Evolutionary conservation across 2,329 filamentous ascomycete genomes (phyloP).

Genomic region (Metarhizium guizhouense): DNA sequence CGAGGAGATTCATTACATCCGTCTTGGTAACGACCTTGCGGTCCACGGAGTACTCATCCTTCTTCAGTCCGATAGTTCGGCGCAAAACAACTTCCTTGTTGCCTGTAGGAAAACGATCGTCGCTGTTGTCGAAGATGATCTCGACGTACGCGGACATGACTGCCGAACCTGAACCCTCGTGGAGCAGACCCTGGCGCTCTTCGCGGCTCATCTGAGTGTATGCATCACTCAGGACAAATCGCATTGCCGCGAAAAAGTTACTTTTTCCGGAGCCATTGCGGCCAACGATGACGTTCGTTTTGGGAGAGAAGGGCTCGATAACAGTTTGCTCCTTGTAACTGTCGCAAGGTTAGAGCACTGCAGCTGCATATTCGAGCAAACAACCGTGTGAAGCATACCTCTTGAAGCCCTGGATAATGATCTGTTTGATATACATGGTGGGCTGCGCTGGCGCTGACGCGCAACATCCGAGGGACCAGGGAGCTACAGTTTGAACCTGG

Average conservation of each 20-base stretch:
- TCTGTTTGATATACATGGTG: slow-evolving; percentile 97
- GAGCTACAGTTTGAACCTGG: slow-evolving; percentile 13
- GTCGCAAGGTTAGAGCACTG: slow-evolving; percentile 14
- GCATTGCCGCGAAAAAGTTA: slow-evolving; percentile 98
- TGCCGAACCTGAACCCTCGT: slow-evolving; percentile 94
- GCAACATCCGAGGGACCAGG: slow-evolving; percentile 23
- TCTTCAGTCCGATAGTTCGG: slow-evolving; percentile 92
- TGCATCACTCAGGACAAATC: slow-evolving; percentile 95
- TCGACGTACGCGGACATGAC: slow-evolving; percentile 99
- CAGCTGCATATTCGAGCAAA: not conserved
- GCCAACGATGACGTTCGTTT: slow-evolving; percentile 96
- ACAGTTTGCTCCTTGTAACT: slow-evolving; percentile 99
- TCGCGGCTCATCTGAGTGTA: slow-evolving; percentile 95
- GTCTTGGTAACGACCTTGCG: slow-evolving; percentile 91
- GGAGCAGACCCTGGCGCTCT: slow-evolving; percentile 90
- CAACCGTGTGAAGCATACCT: slow-evolving; percentile 49
- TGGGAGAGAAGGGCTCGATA: slow-evolving; percentile 95
- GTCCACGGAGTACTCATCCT: slow-evolving; percentile 97
- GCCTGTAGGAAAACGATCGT: slow-evolving; percentile 89
- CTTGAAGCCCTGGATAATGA: slow-evolving; percentile 99
- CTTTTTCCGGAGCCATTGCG: slow-evolving; percentile 99
- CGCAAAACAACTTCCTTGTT: slow-evolving; percentile 85
- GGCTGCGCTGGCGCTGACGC: slow-evolving; percentile 28
- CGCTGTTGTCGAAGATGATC: slow-evolving; percentile 96
- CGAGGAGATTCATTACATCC: slow-evolving; percentile 90